Evolutionary conservation across 352 stramenopile genomes (phyloP), one percentile per base, ranked within the genome.

Genomic region (Phytophthora pini): DNA sequence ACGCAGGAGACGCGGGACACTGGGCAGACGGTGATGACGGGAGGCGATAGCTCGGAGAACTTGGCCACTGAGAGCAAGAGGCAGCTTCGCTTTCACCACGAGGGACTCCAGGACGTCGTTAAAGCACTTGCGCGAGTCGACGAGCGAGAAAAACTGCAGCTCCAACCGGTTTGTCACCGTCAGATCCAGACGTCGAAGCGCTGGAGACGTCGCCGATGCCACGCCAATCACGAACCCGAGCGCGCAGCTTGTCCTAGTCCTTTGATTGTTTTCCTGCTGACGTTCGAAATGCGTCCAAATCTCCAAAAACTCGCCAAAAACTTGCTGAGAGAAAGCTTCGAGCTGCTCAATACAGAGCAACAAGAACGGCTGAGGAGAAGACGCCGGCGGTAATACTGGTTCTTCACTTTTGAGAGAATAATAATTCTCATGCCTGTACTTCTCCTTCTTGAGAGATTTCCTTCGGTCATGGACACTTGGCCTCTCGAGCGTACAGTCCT

Each of bases 301-400:
- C 40, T 85, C 80, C 15, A 95, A 56, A 46, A 95, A 92, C 34
- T 95, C 85, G 20, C 78, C 67, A 11, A 93, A 70, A 0, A 87
- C 76, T 17, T 77, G 65, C 26, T 83, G 73, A 7, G 79, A 74
- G 9, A 95, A 85, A 0, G 56, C 55, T 64, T 95, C 87, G 10
- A 93, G 70, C 56, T 93, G 78, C 40, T 93, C 87, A n/a, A 95
- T 81, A 56, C 85, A 92, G 1, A 95, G 56, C 32, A 95, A 34
- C 24, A 89, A 29, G 47, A 78, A 93, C 5, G 84, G 67, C n/a
- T 46, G 67, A 22, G 51, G 56, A 44, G 53, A 17, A 44, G 56
- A 24, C 53, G 41, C 8, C 17, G 38, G 24, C 11, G 44, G 47
- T 3, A 6, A 20, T 24, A 29, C 44, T 27, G 17, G 4, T 17